Evolutionary conservation across 345 rosid species (phyloP).

Genomic region (Boechera divaricarpa): DNA sequence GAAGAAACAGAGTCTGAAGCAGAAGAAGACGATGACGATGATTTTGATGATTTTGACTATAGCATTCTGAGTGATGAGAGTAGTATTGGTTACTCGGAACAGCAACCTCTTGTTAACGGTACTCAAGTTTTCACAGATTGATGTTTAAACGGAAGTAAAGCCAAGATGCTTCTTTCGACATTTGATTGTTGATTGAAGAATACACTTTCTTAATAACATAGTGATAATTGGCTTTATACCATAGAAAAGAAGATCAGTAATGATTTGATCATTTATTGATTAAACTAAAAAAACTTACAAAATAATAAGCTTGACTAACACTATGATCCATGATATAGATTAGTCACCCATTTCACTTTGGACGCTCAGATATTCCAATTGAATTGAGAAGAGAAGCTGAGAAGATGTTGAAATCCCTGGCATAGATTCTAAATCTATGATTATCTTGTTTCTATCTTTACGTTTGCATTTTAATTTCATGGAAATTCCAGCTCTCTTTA

Average conservation of each 20-base stretch:
- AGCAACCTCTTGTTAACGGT: conserved; percentile 84
- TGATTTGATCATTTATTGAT: no score
- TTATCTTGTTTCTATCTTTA: no score
- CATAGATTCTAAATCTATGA: no score
- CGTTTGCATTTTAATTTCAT: no score
- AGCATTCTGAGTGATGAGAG: conserved; percentile 65
- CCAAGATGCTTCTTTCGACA: background rate
- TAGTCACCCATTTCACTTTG: no score
- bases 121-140: conserved; percentile 63
- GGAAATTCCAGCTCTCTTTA: no score
- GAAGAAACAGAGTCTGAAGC: conserved; percentile 45
- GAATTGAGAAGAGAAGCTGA: no score
- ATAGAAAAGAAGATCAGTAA: background rate
- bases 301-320: no score
- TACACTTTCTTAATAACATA: conserved; percentile 1
- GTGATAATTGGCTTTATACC: background rate
- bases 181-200: background rate
- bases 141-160: conserved; percentile 51
- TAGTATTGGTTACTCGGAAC: conserved; percentile 50
- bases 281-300: no score
- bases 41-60: conserved; percentile 67
- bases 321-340: no score
- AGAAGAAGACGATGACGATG: conserved; percentile 49
- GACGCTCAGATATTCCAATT: no score
- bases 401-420: no score